Conservation (phyloP, 768 basidiomycete genomes). For the Baorangia bicolor region DNA sequence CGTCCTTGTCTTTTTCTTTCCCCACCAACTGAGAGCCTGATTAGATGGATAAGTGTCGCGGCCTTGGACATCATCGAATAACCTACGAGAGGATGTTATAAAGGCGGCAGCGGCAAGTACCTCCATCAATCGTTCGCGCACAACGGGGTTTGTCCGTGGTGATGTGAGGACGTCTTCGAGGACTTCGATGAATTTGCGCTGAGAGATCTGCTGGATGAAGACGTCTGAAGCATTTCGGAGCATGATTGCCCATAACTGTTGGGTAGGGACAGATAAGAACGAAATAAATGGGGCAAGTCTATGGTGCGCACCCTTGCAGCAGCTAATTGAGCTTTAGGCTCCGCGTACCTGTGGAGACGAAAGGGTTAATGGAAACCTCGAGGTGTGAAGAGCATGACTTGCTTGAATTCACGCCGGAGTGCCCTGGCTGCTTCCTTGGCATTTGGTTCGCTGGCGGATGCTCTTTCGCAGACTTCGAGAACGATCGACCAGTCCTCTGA, state of each 20-base stretch:
- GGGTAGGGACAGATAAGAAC: not conserved
- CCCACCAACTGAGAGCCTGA: constrained; percentile 22
- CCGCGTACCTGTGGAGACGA: constrained; percentile 55
- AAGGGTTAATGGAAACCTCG: constrained; percentile 2
- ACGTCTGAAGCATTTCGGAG: constrained; percentile 73
- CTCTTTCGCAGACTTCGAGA: constrained; percentile 82
- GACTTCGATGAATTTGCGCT: constrained; percentile 77
- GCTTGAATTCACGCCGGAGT: constrained; percentile 85
- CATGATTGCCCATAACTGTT: constrained; percentile 87
- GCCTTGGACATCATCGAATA: not conserved
- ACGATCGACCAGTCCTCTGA: constrained; percentile 84
- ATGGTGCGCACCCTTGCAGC: constrained; percentile 62
- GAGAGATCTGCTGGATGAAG: constrained; percentile 67
- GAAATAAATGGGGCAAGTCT: not conserved
- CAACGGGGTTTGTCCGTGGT: constrained; percentile 70
- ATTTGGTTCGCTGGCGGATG: constrained; percentile 64
- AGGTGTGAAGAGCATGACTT: constrained; percentile 20
- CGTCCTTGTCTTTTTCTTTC: constrained; percentile 41
- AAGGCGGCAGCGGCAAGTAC: constrained; percentile 83
- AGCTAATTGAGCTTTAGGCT: constrained; percentile 71
- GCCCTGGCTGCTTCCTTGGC: constrained; percentile 86
- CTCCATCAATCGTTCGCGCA: constrained; percentile 75
- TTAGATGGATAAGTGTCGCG: not conserved
- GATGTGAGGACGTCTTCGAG: constrained; percentile 71
- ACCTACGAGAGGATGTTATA: constrained; percentile 30